These are phyloP conservation scores for Bretschneidera sinensis DNA, from an alignment of 345 rosid species.

Conservation along the genomic window DNA sequence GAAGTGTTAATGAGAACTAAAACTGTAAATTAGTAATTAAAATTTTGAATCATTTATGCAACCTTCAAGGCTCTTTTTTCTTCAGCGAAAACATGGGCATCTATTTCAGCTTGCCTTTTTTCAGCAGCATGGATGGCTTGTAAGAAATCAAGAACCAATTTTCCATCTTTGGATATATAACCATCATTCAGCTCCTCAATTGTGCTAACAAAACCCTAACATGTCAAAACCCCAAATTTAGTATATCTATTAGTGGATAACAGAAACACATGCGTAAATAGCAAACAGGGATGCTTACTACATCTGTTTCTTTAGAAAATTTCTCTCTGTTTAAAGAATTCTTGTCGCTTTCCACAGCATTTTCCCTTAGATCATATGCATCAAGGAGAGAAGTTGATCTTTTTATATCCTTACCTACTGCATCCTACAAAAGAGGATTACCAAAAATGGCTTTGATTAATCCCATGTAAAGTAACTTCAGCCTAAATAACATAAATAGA, in stretches of 20 bases:
- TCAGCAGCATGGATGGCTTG: slow-evolving; percentile 92
- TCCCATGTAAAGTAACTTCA: neutral
- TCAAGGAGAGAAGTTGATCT: slow-evolving; percentile 58
- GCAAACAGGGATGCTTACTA: slow-evolving; percentile 18
- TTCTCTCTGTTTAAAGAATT: slow-evolving; percentile 19
- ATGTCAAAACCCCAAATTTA: slow-evolving; percentile 21
- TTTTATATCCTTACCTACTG: slow-evolving; percentile 24
- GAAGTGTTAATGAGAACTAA: neutral
- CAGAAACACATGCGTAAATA: slow-evolving; percentile 10
- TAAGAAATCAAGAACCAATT: slow-evolving; percentile 70
- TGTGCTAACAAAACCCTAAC: slow-evolving; percentile 46
- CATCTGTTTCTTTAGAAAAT: slow-evolving; percentile 39
- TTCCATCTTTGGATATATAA: slow-evolving; percentile 61
- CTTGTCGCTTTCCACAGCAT: slow-evolving; percentile 30
- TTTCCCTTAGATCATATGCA: slow-evolving; percentile 59
- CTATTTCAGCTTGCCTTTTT: slow-evolving; percentile 81
- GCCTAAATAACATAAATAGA: neutral
- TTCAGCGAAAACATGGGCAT: slow-evolving; percentile 70
- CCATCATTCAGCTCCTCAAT: slow-evolving; percentile 50
- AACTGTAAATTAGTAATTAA: slow-evolving; percentile 7
- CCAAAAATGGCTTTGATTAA: slow-evolving; percentile 2
- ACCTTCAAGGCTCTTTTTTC: slow-evolving; percentile 78
- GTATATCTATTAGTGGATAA: slow-evolving; percentile 11
- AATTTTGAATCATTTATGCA: slow-evolving; percentile 9
- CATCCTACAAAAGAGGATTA: slow-evolving; percentile 35